Conservation (phyloP, 495 filamentous ascomycete genomes). For the Rhizodiscina lignyota region DNA sequence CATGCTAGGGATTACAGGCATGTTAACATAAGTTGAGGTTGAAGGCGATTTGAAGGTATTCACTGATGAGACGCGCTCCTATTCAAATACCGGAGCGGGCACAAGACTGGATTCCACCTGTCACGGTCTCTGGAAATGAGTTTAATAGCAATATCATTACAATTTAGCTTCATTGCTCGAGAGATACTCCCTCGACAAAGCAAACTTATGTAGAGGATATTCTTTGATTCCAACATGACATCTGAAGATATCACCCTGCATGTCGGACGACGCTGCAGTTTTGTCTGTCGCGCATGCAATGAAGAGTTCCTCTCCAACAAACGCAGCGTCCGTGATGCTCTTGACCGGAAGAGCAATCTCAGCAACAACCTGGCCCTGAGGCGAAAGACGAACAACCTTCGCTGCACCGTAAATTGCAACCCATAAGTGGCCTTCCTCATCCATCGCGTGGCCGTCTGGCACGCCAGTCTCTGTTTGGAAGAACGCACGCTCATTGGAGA, state of each 20-base stretch:
- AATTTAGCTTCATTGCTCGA: too few relatives aligned
- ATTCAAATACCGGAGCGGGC: too few relatives aligned
- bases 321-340: slow-evolving; percentile 21
- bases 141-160: too few relatives aligned
- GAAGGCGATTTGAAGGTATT: too few relatives aligned
- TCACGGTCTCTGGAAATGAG: too few relatives aligned
- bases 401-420: slow-evolving; percentile 18
- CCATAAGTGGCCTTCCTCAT: slow-evolving; percentile 26
- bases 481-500: slow-evolving; percentile 52
- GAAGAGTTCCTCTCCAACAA: slow-evolving; percentile 20
- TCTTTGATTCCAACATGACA: slow-evolving; percentile 21
- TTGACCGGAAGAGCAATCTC: slow-evolving; percentile 21
- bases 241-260: slow-evolving; percentile 20
- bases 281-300: slow-evolving; percentile 23
- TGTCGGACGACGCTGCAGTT: slow-evolving; percentile 14
- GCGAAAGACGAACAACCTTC: slow-evolving; percentile 18
- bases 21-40: too few relatives aligned
- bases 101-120: too few relatives aligned
- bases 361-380: slow-evolving; percentile 19
- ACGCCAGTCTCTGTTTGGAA: slow-evolving; percentile 24
- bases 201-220: too few relatives aligned
- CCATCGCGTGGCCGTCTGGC: slow-evolving; percentile 29
- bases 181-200: too few relatives aligned
- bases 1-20: too few relatives aligned
- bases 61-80: too few relatives aligned